A percentile compares a stretch with the other conserved stretches of the same genome.
phyloP scores from a whole-genome alignment of 2,329 filamentous ascomycete genomes.

The Penicillium carneum region DNA sequence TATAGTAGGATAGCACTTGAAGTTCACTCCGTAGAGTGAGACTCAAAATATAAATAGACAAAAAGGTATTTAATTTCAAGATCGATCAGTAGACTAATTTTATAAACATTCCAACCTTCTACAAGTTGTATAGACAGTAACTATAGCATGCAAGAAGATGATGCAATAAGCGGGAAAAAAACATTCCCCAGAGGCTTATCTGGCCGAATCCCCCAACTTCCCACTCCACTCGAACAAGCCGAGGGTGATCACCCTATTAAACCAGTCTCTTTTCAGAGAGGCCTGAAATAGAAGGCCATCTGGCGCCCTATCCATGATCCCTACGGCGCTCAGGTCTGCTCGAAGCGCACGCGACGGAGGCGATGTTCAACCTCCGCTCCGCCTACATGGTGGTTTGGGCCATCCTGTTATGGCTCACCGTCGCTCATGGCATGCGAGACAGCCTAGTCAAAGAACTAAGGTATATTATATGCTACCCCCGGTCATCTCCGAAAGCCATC shows the following conservation, averaged over 20 bases:
- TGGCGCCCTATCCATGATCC: slow-evolving; percentile 36
- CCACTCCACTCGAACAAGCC: slow-evolving; percentile 13
- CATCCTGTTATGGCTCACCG: slow-evolving; percentile 47
- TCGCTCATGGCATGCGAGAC: slow-evolving; percentile 47
- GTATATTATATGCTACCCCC: slow-evolving; percentile 28
- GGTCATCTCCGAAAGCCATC: neutral
- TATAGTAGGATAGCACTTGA: neutral
- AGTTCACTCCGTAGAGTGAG: neutral
- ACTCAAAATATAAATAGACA: neutral
- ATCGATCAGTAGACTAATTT: too few species aligned
- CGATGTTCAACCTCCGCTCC: slow-evolving; percentile 46
- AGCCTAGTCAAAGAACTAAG: slow-evolving; percentile 48
- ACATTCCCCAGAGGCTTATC: slow-evolving; percentile 40
- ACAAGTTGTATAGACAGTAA: neutral
- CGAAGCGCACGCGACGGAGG: slow-evolving; percentile 53
- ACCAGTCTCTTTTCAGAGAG: neutral
- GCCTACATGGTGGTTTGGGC: slow-evolving; percentile 45
- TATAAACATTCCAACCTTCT: neutral
- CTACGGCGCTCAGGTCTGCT: slow-evolving; percentile 29
- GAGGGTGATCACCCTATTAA: slow-evolving; percentile 5
- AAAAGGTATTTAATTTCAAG: neutral
- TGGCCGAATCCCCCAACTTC: slow-evolving; percentile 36
- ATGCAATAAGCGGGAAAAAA: slow-evolving; percentile 29
- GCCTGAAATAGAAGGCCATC: slow-evolving; percentile 9
- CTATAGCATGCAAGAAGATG: slow-evolving; percentile 10